Evolutionary conservation across 805 yeast genomes (phyloP).

Genomic region (Blastobotrys attinorum): DNA sequence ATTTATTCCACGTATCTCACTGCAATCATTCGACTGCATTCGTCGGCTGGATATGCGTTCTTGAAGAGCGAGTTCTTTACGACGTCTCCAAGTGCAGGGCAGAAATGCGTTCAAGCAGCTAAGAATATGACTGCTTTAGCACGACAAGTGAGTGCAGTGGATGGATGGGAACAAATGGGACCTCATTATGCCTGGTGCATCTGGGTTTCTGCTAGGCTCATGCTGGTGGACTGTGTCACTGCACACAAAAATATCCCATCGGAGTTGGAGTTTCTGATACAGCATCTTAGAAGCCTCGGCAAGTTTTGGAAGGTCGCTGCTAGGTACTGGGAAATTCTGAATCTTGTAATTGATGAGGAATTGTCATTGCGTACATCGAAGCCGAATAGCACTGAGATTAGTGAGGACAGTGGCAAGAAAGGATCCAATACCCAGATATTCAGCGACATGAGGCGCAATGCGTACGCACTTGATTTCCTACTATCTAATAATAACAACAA

Average conservation of each 20-base stretch:
- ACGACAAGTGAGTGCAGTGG: constrained; percentile 8
- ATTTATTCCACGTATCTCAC: constrained; percentile 20
- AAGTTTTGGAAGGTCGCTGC: constrained; percentile 21
- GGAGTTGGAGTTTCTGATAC: constrained; percentile 17
- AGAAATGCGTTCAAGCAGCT: constrained; percentile 17
- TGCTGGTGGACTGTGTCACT: constrained; percentile 22
- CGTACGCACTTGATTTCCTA: constrained; percentile 22
- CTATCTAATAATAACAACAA: constrained; percentile 8
- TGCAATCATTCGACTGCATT: constrained; percentile 20
- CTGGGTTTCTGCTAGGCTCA: constrained; percentile 23
- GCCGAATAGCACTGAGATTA: background rate
- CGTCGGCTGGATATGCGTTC: constrained; percentile 22
- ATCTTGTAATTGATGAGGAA: constrained; percentile 21
- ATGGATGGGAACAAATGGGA: constrained; percentile 17
- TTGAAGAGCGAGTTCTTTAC: constrained; percentile 17
- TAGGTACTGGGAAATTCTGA: constrained; percentile 17
- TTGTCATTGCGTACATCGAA: constrained; percentile 11
- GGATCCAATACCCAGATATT: constrained; percentile 16
- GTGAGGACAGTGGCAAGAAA: background rate
- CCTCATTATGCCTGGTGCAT: constrained; percentile 23
- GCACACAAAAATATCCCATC: constrained; percentile 14
- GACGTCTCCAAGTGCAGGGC: constrained; percentile 19
- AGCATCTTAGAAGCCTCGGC: constrained; percentile 16
- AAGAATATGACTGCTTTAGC: constrained; percentile 15
- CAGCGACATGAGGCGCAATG: constrained; percentile 23